Conservation (phyloP, 768 basidiomycete species). For the Trametes meyenii region DNA sequence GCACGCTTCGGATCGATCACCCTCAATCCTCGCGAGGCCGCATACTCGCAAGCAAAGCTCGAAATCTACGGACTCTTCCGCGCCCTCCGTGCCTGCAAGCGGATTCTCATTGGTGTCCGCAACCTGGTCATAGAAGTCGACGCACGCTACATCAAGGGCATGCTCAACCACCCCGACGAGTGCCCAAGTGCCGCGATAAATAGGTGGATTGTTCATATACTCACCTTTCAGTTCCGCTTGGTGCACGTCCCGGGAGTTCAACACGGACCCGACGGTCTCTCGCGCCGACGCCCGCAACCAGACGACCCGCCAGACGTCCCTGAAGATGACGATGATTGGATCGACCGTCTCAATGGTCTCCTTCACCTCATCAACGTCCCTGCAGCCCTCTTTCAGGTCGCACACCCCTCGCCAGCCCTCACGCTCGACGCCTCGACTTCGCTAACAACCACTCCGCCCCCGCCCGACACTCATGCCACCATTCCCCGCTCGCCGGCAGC, state of each 20-base stretch:
- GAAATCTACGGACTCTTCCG: constrained; percentile 32
- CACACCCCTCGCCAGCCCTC: too few species aligned
- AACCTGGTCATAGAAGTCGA: constrained; percentile 43
- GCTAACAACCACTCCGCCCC: too few species aligned
- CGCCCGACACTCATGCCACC: too few species aligned
- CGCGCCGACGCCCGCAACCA: constrained; percentile 17
- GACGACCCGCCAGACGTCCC: neutral
- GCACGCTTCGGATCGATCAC: constrained; percentile 43
- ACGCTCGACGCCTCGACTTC: too few species aligned
- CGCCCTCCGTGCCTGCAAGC: constrained; percentile 23
- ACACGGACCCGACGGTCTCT: constrained; percentile 38
- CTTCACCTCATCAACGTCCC: constrained; percentile 9
- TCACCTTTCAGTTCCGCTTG: constrained; percentile 41
- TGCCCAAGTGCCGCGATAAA: constrained; percentile 44
- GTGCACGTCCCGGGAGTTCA: constrained; percentile 38
- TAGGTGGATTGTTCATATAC: constrained; percentile 45
- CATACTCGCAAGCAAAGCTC: constrained; percentile 32
- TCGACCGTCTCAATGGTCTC: constrained; percentile 19
- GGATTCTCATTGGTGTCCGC: constrained; percentile 34
- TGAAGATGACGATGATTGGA: constrained; percentile 22
- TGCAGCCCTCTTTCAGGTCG: too few species aligned
- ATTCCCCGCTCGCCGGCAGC: too few species aligned
- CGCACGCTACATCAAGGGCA: constrained; percentile 42
- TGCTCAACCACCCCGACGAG: constrained; percentile 43
- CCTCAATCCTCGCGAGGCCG: constrained; percentile 33